A percentile compares a stretch with the other conserved stretches of the same genome.
These are phyloP conservation scores for Fraxinus cuspidata DNA, from an alignment of 257 asterid species.

Conservation along the genomic window DNA sequence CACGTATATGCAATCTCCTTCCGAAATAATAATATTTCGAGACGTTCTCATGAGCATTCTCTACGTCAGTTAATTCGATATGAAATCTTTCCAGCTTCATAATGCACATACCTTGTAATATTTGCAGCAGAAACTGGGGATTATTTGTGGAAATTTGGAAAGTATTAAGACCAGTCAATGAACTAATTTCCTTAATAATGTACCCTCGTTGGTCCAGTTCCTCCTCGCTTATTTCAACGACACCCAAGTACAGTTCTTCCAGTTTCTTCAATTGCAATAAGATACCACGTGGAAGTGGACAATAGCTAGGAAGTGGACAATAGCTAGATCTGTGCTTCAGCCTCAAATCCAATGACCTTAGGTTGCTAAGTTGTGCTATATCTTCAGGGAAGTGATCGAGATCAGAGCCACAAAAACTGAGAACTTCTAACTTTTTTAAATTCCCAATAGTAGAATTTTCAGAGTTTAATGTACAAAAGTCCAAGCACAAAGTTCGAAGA, in stretches of 20 bases:
- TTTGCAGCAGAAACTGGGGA: not conserved
- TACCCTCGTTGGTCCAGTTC: not conserved
- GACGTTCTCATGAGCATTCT: not conserved
- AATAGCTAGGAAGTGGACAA: constrained; percentile 10
- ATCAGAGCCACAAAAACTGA: constrained; percentile 13
- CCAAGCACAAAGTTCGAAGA: constrained; percentile 12
- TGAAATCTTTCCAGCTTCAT: constrained; percentile 1
- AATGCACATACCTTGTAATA: not conserved
- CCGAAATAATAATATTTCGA: not conserved
- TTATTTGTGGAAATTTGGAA: constrained; percentile 13
- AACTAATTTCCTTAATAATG: not conserved
- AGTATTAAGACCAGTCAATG: not conserved
- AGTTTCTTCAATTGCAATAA: constrained; percentile 5
- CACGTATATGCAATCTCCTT: constrained; percentile 13
- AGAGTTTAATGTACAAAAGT: not conserved
- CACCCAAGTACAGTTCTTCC: constrained; percentile 24
- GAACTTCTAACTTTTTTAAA: constrained; percentile 16
- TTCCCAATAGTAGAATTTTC: constrained; percentile 9
- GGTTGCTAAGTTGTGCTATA: constrained; percentile 4
- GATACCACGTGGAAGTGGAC: too few species aligned
- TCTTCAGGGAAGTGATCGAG: constrained; percentile 2
- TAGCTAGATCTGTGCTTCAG: not conserved
- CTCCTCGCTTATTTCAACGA: not conserved
- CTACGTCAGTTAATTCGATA: not conserved
- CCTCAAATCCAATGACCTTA: constrained; percentile 19